Conservation (phyloP, 1,284 basidiomycete genomes). For the Sphagnurus paluster region DNA sequence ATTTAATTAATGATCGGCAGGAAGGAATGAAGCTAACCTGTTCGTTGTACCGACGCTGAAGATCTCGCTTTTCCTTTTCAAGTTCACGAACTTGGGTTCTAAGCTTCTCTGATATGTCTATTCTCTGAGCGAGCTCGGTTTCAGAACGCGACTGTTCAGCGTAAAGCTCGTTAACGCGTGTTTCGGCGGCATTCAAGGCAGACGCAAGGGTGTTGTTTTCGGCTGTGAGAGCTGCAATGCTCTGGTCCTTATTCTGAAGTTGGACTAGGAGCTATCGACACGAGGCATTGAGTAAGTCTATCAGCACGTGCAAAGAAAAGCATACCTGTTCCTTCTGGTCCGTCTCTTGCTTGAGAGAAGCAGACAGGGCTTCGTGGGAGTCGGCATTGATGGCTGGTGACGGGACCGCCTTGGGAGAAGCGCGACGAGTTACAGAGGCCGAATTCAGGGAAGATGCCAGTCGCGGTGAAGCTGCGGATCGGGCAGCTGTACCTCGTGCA, state of each 20-base stretch:
- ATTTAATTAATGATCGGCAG: constrained; percentile 10
- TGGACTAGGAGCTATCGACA: constrained; percentile 63
- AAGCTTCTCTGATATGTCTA: constrained; percentile 78
- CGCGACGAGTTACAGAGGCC: constrained; percentile 43
- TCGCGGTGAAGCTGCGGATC: constrained; percentile 49
- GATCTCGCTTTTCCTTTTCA: constrained; percentile 79
- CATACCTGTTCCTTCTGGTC: constrained; percentile 78
- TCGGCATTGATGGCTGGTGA: constrained; percentile 40
- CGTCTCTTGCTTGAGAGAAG: constrained; percentile 69
- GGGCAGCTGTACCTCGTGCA: constrained; percentile 46
- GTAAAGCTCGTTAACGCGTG: constrained; percentile 72
- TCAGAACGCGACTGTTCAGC: constrained; percentile 77
- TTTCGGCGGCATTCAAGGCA: constrained; percentile 64
- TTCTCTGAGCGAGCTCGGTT: constrained; percentile 71
- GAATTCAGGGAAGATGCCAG: constrained; percentile 42
- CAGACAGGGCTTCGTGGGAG: constrained; percentile 53
- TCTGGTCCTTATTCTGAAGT: constrained; percentile 74
- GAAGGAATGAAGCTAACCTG: constrained; percentile 51
- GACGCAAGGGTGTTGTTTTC: constrained; percentile 67
- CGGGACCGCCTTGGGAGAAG: constrained; percentile 45
- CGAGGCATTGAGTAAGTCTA: constrained; percentile 15
- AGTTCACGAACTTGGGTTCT: constrained; percentile 75
- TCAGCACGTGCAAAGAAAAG: constrained; percentile 11
- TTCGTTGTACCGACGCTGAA: constrained; percentile 78
- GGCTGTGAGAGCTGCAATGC: constrained; percentile 54